phyloP scores from a whole-genome alignment of 2,329 filamentous ascomycete species.

The Tolypocladium nubicola region DNA sequence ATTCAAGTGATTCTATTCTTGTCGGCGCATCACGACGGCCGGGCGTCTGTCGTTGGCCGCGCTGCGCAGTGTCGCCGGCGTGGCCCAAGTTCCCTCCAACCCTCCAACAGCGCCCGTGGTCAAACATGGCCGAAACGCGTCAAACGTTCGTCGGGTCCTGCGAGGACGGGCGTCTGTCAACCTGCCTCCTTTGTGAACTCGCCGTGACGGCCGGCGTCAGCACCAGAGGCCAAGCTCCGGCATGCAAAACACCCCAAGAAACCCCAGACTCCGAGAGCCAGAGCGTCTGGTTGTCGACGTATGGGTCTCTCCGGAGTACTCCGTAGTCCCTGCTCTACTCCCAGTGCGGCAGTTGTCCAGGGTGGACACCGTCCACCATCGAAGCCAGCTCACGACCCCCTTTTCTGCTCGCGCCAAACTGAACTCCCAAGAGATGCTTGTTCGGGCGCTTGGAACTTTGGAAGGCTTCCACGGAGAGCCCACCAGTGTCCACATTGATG shows the following conservation, averaged over 20 bases:
- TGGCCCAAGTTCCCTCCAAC: neutral
- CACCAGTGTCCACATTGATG: neutral
- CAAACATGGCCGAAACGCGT: neutral
- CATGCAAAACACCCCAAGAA: neutral
- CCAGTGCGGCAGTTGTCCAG: conserved; percentile 3
- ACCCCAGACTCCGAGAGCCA: neutral
- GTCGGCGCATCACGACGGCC: neutral
- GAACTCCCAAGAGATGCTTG: neutral
- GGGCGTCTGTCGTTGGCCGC: neutral
- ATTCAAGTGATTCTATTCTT: neutral
- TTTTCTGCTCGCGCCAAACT: neutral
- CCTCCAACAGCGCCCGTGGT: neutral
- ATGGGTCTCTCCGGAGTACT: no score
- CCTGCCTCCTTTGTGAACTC: neutral
- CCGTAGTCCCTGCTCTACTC: neutral
- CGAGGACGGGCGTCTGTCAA: neutral
- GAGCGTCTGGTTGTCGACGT: no score
- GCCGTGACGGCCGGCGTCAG: neutral
- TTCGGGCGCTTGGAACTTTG: neutral
- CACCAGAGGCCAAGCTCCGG: neutral
- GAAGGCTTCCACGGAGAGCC: neutral
- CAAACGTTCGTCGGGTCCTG: neutral
- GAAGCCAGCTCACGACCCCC: neutral
- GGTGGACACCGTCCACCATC: neutral
- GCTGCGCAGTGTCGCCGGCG: neutral